phyloP scores from a whole-genome alignment of 176 grass and related monocot species.

The Aegilops umbellulata region DNA sequence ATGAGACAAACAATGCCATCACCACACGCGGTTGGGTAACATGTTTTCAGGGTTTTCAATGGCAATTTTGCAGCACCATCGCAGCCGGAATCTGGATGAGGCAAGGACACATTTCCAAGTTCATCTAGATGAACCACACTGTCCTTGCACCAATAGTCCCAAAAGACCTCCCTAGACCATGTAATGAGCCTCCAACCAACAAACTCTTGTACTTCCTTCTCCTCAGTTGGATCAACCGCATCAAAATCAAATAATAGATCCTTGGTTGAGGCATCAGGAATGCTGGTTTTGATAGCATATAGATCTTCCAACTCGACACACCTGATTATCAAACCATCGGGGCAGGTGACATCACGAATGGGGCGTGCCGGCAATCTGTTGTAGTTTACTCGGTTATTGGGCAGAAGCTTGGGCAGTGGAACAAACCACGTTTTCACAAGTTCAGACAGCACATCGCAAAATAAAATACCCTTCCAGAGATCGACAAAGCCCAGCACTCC shows the following conservation, averaged over 20 bases:
- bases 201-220: not conserved
- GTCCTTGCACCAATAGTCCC: slow-evolving; percentile 4
- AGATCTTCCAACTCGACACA: not conserved
- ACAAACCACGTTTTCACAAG: too few relatives aligned
- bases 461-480: not conserved
- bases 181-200: not conserved
- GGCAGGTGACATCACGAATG: too few relatives aligned
- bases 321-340: not conserved
- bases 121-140: not conserved
- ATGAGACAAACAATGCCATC: not conserved
- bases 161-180: not conserved
- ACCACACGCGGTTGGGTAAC: not conserved
- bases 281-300: not conserved
- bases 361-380: too few relatives aligned
- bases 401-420: too few relatives aligned
- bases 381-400: too few relatives aligned
- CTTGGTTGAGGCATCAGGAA: not conserved
- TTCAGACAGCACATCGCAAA: too few relatives aligned
- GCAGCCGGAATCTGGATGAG: not conserved
- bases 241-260: not conserved
- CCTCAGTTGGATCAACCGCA: not conserved
- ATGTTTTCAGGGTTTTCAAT: not conserved
- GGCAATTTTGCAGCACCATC: not conserved
- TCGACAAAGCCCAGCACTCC: not conserved
- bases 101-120: not conserved